Conservation (phyloP, 352 stramenopile species). For the Peronospora farinosa region DNA sequence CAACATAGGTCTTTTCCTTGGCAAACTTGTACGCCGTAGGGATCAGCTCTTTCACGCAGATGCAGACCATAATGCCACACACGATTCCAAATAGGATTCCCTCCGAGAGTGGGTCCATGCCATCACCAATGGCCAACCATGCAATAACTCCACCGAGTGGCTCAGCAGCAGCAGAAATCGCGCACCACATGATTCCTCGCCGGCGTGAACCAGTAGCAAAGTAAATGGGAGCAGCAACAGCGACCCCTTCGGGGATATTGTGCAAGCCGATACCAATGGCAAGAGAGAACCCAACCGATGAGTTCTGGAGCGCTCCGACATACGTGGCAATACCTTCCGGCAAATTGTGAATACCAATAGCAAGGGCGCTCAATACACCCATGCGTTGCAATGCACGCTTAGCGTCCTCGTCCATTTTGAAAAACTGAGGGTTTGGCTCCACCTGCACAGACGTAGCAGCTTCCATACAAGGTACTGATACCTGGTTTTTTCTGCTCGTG, state of each 20-base stretch:
- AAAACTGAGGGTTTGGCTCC: neutral
- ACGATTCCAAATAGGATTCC: slow-evolving; percentile 89
- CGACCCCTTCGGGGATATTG: slow-evolving; percentile 95
- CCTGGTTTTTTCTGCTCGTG: slow-evolving; percentile 6
- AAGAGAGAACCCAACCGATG: slow-evolving; percentile 85
- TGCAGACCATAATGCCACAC: slow-evolving; percentile 92
- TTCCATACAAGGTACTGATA: slow-evolving; percentile 17
- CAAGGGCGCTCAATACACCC: slow-evolving; percentile 87
- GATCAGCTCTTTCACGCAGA: slow-evolving; percentile 86
- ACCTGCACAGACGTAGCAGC: neutral
- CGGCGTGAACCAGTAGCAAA: slow-evolving; percentile 90
- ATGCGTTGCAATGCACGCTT: slow-evolving; percentile 60
- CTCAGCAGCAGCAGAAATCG: slow-evolving; percentile 85
- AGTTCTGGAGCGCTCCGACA: slow-evolving; percentile 86
- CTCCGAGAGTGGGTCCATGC: slow-evolving; percentile 60
- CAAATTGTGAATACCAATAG: slow-evolving; percentile 93
- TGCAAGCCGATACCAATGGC: slow-evolving; percentile 93
- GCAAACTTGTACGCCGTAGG: slow-evolving; percentile 88
- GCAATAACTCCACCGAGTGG: slow-evolving; percentile 83
- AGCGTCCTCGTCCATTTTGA: slow-evolving; percentile 29
- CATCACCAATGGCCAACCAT: slow-evolving; percentile 74
- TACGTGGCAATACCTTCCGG: slow-evolving; percentile 94
- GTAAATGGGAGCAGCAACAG: slow-evolving; percentile 94
- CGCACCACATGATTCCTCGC: slow-evolving; percentile 90
- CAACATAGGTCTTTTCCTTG: slow-evolving; percentile 56